Conservation (phyloP, 306 rosid genomes). For the Fragaria nilgerrensis region DNA sequence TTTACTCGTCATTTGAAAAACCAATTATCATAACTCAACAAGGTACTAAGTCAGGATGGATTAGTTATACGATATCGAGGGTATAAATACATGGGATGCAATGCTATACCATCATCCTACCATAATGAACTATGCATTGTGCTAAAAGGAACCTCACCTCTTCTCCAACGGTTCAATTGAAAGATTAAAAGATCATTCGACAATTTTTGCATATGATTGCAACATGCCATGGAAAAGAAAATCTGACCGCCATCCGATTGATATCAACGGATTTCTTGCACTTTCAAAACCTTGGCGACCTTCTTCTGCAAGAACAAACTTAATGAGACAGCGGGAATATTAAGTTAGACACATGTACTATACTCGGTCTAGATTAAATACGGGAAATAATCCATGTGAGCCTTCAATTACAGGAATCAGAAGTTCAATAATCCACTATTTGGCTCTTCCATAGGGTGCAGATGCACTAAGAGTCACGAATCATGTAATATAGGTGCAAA, state of each 20-base stretch:
- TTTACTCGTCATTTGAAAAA: too few relatives aligned
- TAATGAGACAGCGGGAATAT: neutral
- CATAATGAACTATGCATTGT: too few relatives aligned
- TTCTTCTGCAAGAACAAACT: constrained; percentile 14
- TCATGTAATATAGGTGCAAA: neutral
- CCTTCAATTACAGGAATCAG: neutral
- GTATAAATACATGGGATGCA: too few relatives aligned
- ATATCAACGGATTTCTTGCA: neutral
- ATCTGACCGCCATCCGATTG: neutral
- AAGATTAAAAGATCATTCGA: too few relatives aligned
- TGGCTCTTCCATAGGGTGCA: neutral
- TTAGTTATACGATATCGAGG: too few relatives aligned
- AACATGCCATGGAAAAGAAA: neutral
- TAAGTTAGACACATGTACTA: neutral
- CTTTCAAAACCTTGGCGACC: constrained; percentile 14
- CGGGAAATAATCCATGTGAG: neutral
- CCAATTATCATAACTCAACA: too few relatives aligned
- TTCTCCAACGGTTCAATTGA: too few relatives aligned
- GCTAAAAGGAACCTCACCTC: too few relatives aligned
- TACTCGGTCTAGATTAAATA: neutral
- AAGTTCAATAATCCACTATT: neutral
- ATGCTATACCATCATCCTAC: too few relatives aligned
- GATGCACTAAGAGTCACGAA: neutral
- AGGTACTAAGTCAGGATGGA: too few relatives aligned
- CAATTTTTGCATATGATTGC: neutral